These are phyloP conservation scores for Daldinia decipiens DNA, from an alignment of 495 filamentous ascomycete species.

Conservation along the genomic window DNA sequence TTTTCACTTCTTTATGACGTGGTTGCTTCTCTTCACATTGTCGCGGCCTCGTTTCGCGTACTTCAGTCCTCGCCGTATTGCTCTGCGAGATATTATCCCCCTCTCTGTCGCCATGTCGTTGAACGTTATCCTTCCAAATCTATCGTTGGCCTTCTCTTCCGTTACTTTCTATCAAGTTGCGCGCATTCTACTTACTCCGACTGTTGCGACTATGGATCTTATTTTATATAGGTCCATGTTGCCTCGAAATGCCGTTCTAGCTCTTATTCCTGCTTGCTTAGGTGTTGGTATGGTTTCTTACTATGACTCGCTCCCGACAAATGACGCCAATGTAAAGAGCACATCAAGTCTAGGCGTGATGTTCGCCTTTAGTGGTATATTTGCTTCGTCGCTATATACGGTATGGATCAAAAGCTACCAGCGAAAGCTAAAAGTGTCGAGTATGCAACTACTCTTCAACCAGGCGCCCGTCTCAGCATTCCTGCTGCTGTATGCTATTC, in stretches of 20 bases:
- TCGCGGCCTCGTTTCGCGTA: conserved; percentile 69
- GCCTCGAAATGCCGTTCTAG: conserved; percentile 62
- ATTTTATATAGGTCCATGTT: conserved; percentile 69
- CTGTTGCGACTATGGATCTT: conserved; percentile 73
- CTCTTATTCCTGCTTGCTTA: conserved; percentile 71
- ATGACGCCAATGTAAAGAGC: conserved; percentile 58
- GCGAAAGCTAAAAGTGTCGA: conserved; percentile 70
- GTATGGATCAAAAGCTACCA: conserved; percentile 76
- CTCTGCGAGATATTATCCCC: conserved; percentile 69
- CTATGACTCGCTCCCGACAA: conserved; percentile 69
- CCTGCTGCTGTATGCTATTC: conserved; percentile 71
- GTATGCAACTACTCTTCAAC: conserved; percentile 78
- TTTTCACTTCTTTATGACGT: conserved; percentile 80
- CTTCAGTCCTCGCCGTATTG: conserved; percentile 67
- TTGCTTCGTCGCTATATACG: conserved; percentile 74
- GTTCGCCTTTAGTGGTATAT: conserved; percentile 71
- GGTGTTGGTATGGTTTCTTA: conserved; percentile 78
- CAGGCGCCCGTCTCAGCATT: conserved; percentile 73
- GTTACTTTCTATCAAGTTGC: conserved; percentile 82
- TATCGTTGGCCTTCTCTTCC: conserved; percentile 74
- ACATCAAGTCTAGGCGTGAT: conserved; percentile 68
- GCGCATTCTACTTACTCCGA: conserved; percentile 75
- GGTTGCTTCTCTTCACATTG: conserved; percentile 69
- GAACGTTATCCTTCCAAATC: conserved; percentile 79
- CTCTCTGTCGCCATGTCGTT: conserved; percentile 73